phyloP scores from a whole-genome alignment of 352 stramenopile species.

The Phytophthora rubi region DNA sequence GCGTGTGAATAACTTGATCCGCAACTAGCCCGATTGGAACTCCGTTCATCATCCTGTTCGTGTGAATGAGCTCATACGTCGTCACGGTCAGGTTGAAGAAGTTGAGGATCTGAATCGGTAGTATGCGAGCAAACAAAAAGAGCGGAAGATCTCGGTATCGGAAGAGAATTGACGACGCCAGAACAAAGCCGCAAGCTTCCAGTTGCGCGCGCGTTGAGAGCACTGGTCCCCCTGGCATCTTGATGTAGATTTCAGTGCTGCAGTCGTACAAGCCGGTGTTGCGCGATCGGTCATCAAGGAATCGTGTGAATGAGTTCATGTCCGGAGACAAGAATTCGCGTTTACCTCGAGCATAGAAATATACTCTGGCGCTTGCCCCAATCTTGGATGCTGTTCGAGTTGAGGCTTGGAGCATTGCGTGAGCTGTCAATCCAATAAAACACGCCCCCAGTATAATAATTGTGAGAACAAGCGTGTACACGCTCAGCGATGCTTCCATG shows the following conservation, averaged over 20 bases:
- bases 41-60: constrained; percentile 22
- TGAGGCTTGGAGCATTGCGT: constrained; percentile 25
- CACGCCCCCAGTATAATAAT: constrained; percentile 14
- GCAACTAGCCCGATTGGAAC: constrained; percentile 24
- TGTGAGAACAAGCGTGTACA: constrained; percentile 34
- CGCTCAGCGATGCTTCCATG: constrained; percentile 24
- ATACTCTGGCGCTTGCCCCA: not conserved
- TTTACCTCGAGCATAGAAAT: constrained; percentile 1
- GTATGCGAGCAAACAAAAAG: constrained; percentile 31
- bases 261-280: constrained; percentile 36
- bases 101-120: constrained; percentile 32
- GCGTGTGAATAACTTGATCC: constrained; percentile 41
- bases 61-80: constrained; percentile 34
- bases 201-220: constrained; percentile 40
- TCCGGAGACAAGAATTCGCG: constrained; percentile 1
- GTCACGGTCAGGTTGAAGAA: constrained; percentile 48
- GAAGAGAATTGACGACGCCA: constrained; percentile 39
- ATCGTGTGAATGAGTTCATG: constrained; percentile 47
- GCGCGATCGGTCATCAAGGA: constrained; percentile 44
- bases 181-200: constrained; percentile 42
- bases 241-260: constrained; percentile 41
- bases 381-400: constrained; percentile 9
- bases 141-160: constrained; percentile 40
- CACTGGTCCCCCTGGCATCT: constrained; percentile 6
- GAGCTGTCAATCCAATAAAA: constrained; percentile 22